Evolutionary conservation across 2,329 filamentous ascomycete species (phyloP).

Genomic region (Alternaria longipes): DNA sequence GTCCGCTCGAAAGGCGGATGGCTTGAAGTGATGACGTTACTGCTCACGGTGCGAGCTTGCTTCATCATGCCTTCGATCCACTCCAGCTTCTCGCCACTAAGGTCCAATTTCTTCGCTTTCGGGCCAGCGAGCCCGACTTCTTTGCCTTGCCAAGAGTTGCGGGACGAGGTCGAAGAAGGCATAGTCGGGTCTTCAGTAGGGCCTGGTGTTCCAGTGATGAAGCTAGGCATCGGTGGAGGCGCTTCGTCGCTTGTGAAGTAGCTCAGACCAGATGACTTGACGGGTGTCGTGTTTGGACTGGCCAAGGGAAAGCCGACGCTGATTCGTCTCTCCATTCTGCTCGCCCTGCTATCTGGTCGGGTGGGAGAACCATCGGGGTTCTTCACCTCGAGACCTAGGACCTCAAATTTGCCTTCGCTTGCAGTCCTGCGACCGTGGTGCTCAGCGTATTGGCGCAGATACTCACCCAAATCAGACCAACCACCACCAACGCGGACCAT

Average conservation of each 20-base stretch:
- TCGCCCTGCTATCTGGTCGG: conserved; percentile 41
- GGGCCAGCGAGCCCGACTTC: conserved; percentile 76
- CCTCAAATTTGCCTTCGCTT: conserved; percentile 64
- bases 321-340: conserved; percentile 37
- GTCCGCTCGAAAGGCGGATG: conserved; percentile 32
- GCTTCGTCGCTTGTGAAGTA: conserved; percentile 29
- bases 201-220: conserved; percentile 37
- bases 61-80: conserved; percentile 88
- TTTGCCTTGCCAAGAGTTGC: conserved; percentile 49
- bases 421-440: conserved; percentile 83
- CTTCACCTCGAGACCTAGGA: conserved; percentile 58
- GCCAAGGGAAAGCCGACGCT: conserved; percentile 29
- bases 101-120: conserved; percentile 69
- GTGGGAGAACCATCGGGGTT: conserved; percentile 35
- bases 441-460: conserved; percentile 88
- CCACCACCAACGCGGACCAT: conserved; percentile 98
- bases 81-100: conserved; percentile 74
- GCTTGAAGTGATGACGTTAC: conserved; percentile 54
- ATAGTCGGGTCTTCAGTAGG: conserved; percentile 38
- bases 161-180: conserved; percentile 40
- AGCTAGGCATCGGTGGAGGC: conserved; percentile 37
- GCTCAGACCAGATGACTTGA: conserved; percentile 27
- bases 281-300: conserved; percentile 43
- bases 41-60: conserved; percentile 76
- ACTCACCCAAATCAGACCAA: conserved; percentile 97